Conservation (phyloP, 805 yeast genomes). For the Clavispora fructus region DNA sequence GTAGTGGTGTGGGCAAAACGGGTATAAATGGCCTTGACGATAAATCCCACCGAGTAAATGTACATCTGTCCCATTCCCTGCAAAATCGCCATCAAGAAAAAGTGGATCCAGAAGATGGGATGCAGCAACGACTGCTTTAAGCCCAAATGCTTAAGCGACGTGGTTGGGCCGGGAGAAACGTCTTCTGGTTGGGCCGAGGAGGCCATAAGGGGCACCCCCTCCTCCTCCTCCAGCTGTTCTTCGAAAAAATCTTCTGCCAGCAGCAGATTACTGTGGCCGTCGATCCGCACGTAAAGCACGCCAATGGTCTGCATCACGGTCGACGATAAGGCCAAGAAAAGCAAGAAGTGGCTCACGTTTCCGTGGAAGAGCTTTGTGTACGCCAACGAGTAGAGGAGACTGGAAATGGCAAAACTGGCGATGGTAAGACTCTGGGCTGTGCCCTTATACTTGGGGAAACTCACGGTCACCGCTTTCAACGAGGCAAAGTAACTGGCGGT, state of each 20-base stretch:
- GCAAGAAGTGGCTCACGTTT: slow-evolving; percentile 19
- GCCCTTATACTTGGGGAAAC: slow-evolving; percentile 28
- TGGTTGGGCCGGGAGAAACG: not conserved
- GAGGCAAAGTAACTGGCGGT: slow-evolving; percentile 30
- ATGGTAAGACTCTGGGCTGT: slow-evolving; percentile 33
- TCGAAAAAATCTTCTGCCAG: not conserved
- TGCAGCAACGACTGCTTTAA: slow-evolving; percentile 20
- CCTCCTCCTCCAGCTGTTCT: slow-evolving; percentile 6
- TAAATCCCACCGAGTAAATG: slow-evolving; percentile 29
- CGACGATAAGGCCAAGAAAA: slow-evolving; percentile 19
- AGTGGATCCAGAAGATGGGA: slow-evolving; percentile 30
- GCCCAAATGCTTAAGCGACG: not conserved
- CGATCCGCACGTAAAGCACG: slow-evolving; percentile 26
- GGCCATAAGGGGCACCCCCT: slow-evolving; percentile 3
- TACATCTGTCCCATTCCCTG: slow-evolving; percentile 38
- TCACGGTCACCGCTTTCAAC: slow-evolving; percentile 29
- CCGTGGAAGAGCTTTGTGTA: slow-evolving; percentile 18
- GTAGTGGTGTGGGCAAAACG: not conserved
- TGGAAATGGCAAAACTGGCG: slow-evolving; percentile 33
- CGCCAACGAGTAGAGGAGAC: slow-evolving; percentile 21
- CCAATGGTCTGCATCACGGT: slow-evolving; percentile 24
- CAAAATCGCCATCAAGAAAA: slow-evolving; percentile 23
- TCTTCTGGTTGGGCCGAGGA: not conserved
- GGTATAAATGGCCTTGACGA: slow-evolving; percentile 24
- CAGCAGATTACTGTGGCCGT: slow-evolving; percentile 15